Conservation (phyloP, 1,139 yeast genomes). For the Blastobotrys capitulatus region DNA sequence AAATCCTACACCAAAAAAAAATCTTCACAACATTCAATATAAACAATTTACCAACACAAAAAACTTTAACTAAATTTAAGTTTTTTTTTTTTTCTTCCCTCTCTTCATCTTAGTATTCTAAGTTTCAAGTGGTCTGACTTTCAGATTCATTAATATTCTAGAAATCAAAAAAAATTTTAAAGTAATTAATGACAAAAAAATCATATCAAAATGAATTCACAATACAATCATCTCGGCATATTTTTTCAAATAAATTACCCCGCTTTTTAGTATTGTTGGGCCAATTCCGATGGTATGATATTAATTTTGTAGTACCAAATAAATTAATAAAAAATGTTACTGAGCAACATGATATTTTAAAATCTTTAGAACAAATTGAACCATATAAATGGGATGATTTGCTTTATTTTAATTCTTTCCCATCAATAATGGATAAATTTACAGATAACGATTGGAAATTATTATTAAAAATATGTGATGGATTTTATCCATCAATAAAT, state of each 20-base stretch:
- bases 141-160: neutral
- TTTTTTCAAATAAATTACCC: neutral
- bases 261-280: neutral
- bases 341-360: too few species aligned
- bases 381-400: neutral
- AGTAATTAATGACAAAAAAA: too few species aligned
- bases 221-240: neutral
- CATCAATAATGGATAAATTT: conserved; percentile 7
- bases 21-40: too few species aligned
- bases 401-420: neutral
- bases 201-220: neutral
- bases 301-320: neutral
- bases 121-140: neutral
- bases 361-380: too few species aligned
- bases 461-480: conserved; percentile 22
- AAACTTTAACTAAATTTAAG: too few species aligned
- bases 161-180: neutral
- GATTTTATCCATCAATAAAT: conserved; percentile 21
- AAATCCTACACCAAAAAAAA: too few species aligned
- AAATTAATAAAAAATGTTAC: too few species aligned
- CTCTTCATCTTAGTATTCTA: too few species aligned
- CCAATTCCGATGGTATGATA: neutral
- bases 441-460: conserved; percentile 19
- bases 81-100: too few species aligned
- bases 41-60: too few species aligned